Base-by-base conservation (phyloP, 2,329 filamentous ascomycete species). In the Aspergillus clavatus region DNA sequence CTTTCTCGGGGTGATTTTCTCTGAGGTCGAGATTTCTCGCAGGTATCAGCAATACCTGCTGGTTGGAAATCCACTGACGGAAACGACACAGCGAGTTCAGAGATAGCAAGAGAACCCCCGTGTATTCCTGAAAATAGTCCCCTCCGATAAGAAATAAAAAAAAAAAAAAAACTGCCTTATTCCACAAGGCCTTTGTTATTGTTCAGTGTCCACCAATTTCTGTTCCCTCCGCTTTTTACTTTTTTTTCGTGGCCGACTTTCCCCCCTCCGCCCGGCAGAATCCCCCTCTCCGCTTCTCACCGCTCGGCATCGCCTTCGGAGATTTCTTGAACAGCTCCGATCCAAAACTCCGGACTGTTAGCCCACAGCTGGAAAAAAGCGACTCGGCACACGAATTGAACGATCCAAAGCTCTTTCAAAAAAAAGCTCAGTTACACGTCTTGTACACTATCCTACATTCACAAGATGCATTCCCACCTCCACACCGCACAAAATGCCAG, bases 381-480 rank as follows among this genome's bases (percentile, higher is more conserved):
- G 16, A 21, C 31, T 6, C 19, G 5, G 31, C 8, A 10, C 31
- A 21, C 16, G 18, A 14, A 21, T 19, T 19, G 14, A 6, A 29
- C 10, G 2, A 3, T 12, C 11, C 16, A 36, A 39, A 42, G 42
- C 43, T 42, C 43, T 38, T 59, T n/a, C n/a, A n/a, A n/a, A n/a
- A n/a, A n/a, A n/a, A n/a, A n/a, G n/a, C n/a, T n/a, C n/a, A n/a
- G n/a, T n/a, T n/a, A n/a, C n/a, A n/a, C n/a, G n/a, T n/a, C n/a
- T n/a, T n/a, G n/a, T n/a, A n/a, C 16, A 21, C 42, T 42, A 41
- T 23, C 42, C 23, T 11, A 47, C 46, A 3, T 8, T 18, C 4
- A 5, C 66, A 80, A 59, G 36, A 98, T 98, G 93, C 93, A 98
- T 87, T 94, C 93, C 43, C 91, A 96, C 73, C 75, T 98, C 2